phyloP scores from a whole-genome alignment of 805 yeast genomes.

The Grigorovia transvaalensis region DNA sequence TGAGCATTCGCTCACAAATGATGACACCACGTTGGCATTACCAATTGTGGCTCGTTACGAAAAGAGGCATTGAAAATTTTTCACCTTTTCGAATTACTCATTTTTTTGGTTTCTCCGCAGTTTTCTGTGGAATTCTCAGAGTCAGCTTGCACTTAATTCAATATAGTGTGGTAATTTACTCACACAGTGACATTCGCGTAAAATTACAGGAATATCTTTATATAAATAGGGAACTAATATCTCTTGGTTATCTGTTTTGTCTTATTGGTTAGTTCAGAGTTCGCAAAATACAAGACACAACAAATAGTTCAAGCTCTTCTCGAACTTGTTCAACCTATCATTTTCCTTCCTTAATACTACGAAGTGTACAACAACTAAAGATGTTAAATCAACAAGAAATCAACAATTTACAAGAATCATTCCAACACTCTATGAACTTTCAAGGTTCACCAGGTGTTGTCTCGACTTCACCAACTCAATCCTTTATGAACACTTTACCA shows the following conservation, averaged over 20 bases:
- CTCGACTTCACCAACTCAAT: constrained; percentile 71
- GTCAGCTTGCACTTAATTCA: background rate
- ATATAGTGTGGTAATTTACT: background rate
- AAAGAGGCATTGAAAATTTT: background rate
- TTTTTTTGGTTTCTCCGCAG: background rate
- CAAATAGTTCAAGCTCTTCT: background rate
- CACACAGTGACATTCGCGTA: background rate
- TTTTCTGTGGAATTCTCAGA: background rate
- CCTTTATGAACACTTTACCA: constrained; percentile 46
- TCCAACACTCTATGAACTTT: constrained; percentile 42
- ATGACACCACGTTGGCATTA: background rate
- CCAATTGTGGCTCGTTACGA: background rate
- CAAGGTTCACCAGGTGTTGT: constrained; percentile 60
- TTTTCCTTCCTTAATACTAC: background rate
- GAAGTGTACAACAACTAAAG: background rate
- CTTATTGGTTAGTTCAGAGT: background rate
- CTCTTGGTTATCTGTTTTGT: background rate
- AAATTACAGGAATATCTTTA: background rate
- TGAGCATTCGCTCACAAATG: background rate
- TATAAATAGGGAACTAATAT: background rate
- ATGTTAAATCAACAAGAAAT: constrained; percentile 37
- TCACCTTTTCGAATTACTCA: background rate
- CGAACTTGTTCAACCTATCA: too few species aligned
- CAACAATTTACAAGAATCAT: constrained; percentile 40
- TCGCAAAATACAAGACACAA: background rate